Evolutionary conservation across 2,329 filamentous ascomycete genomes (phyloP).

Genomic region (Colletotrichum higginsianum): DNA sequence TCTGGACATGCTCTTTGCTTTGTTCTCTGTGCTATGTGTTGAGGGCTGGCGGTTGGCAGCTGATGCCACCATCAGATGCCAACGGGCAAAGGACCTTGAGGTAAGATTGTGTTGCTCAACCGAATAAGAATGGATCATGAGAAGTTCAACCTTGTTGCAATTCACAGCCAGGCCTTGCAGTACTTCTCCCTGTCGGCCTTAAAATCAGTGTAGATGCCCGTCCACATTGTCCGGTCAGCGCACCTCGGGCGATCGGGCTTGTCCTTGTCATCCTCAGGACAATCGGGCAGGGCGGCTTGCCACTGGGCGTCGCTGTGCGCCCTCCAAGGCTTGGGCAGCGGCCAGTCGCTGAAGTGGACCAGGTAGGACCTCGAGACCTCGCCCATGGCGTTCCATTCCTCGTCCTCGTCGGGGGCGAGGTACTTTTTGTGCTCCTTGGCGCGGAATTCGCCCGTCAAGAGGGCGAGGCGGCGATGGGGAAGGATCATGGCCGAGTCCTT

Average conservation of each 20-base stretch:
- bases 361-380: slow-evolving; percentile 74
- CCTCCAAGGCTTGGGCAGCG: slow-evolving; percentile 73
- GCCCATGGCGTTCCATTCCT: slow-evolving; percentile 69
- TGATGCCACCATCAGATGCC: not conserved
- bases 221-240: slow-evolving; percentile 32
- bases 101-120: not conserved
- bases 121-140: no score
- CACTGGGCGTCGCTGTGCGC: slow-evolving; percentile 25
- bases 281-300: slow-evolving; percentile 33
- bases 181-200: slow-evolving; percentile 24
- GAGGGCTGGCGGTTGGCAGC: not conserved
- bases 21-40: not conserved
- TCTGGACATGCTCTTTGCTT: not conserved
- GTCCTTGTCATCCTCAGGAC: not conserved
- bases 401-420: slow-evolving; percentile 62
- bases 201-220: slow-evolving; percentile 30
- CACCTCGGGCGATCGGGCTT: slow-evolving; percentile 18
- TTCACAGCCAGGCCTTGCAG: slow-evolving; percentile 22
- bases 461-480: slow-evolving; percentile 74
- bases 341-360: slow-evolving; percentile 81
- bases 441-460: slow-evolving; percentile 76
- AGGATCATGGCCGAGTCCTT: slow-evolving; percentile 71
- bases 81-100: not conserved
- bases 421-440: slow-evolving; percentile 62
- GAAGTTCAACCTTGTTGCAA: not conserved